phyloP scores from a whole-genome alignment of 768 basidiomycete species.

The Boletus reticulatus region DNA sequence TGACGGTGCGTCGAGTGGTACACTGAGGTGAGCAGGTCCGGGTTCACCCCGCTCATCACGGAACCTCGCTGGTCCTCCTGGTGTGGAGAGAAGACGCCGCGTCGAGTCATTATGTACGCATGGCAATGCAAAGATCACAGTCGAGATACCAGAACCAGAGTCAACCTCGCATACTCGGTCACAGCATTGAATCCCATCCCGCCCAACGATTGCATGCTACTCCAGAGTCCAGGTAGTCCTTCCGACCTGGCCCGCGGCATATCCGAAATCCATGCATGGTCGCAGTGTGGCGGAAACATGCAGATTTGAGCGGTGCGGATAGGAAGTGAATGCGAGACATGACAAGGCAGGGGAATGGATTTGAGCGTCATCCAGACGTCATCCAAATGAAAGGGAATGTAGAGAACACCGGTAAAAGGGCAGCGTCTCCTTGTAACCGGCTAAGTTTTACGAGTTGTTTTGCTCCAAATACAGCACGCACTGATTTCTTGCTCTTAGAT shows the following conservation, averaged over 20 bases:
- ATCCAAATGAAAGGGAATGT: conserved; percentile 2
- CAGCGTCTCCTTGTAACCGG: too few species aligned
- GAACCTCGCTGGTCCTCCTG: conserved; percentile 22
- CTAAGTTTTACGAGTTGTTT: too few species aligned
- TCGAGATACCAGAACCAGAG: conserved; percentile 10
- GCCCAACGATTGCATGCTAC: conserved; percentile 61
- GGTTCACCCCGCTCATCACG: conserved; percentile 23
- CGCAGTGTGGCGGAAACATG: conserved; percentile 15
- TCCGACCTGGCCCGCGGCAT: conserved; percentile 56
- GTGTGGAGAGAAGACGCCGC: conserved; percentile 19
- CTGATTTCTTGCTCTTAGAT: too few species aligned
- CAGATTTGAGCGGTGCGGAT: conserved; percentile 28
- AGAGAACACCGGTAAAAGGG: too few species aligned
- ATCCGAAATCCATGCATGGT: conserved; percentile 42
- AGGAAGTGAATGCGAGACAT: conserved; percentile 61
- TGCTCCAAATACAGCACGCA: too few species aligned
- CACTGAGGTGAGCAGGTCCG: too few species aligned
- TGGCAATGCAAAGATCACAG: conserved; percentile 8
- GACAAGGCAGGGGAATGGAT: conserved; percentile 59
- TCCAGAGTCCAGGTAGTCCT: conserved; percentile 61
- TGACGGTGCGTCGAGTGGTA: too few species aligned
- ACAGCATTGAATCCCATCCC: conserved; percentile 58
- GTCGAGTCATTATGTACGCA: neutral
- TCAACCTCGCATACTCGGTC: conserved; percentile 40
- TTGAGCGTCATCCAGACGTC: conserved; percentile 36